A percentile compares a stretch with the other conserved stretches of the same genome.
Evolutionary conservation across 345 rosid genomes (phyloP).

Genomic region (Luvunga scandens): DNA sequence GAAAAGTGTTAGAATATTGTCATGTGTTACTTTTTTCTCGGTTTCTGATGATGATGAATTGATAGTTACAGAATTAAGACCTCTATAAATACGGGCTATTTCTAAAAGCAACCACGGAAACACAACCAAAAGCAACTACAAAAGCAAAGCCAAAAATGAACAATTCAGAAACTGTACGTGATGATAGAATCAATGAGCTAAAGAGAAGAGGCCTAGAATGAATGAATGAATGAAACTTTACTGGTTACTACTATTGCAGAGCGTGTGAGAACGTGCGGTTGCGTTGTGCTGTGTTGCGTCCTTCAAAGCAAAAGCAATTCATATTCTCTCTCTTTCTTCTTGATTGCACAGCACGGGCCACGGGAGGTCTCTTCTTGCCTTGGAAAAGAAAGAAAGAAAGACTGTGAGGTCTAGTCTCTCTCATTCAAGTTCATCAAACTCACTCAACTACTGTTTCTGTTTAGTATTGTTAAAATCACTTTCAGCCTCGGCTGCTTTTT

Average conservation of each 20-base stretch:
- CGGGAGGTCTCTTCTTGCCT: not conserved
- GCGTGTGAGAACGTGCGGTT: constrained; percentile 30
- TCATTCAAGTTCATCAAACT: constrained; percentile 26
- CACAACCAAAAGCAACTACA: no score
- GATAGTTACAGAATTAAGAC: not conserved
- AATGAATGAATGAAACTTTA: not conserved
- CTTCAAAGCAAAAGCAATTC: not conserved
- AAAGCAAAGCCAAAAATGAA: no score
- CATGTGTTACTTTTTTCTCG: constrained; percentile 11
- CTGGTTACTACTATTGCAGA: constrained; percentile 24
- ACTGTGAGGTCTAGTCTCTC: constrained; percentile 31
- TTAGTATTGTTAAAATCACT: constrained; percentile 4
- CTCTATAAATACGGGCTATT: constrained; percentile 9
- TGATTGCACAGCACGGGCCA: no score
- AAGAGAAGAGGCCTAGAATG: no score
- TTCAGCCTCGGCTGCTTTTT: not conserved
- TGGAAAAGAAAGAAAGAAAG: constrained; percentile 50
- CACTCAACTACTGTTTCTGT: not conserved
- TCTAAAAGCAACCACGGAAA: not conserved
- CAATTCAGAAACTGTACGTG: not conserved
- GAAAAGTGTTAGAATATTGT: constrained; percentile 21
- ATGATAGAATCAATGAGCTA: not conserved
- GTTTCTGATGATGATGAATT: not conserved
- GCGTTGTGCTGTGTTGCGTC: not conserved
- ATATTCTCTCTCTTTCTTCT: constrained; percentile 11